These are phyloP conservation scores for Entrophospora sp. DNA, from an alignment of 192 early-diverging fungal species.

Conservation along the genomic window DNA sequence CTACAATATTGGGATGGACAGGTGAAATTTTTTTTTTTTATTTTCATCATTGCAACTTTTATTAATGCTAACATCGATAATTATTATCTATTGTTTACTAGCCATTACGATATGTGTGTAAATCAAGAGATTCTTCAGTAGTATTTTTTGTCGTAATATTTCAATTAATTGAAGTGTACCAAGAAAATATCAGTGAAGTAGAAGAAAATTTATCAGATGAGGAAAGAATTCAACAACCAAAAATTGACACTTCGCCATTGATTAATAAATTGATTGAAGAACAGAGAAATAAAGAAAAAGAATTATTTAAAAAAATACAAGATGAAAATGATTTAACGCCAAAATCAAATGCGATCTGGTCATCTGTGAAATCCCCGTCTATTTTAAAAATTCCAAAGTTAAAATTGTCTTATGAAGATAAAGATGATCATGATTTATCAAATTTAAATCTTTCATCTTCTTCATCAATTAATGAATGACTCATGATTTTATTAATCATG, in stretches of 20 bases:
- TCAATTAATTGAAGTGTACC: conserved; percentile 31
- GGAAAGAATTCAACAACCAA: too few species aligned
- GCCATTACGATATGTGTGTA: conserved; percentile 66
- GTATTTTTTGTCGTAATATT: conserved; percentile 69
- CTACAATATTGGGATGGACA: conserved; percentile 52
- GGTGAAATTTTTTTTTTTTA: conserved; percentile 32
- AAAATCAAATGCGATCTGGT: not conserved
- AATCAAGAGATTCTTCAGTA: conserved; percentile 45
- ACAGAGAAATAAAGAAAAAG: not conserved
- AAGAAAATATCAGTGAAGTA: too few species aligned
- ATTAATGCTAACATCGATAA: conserved; percentile 25
- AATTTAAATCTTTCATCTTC: too few species aligned
- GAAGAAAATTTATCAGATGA: too few species aligned
- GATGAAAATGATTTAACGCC: not conserved
- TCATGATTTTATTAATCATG: too few species aligned
- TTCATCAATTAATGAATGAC: too few species aligned
- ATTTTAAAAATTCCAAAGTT: too few species aligned
- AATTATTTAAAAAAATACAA: not conserved
- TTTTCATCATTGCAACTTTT: not conserved
- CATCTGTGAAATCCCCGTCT: conserved; percentile 4
- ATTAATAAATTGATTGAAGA: not conserved
- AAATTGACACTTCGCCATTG: too few species aligned
- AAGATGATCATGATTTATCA: too few species aligned
- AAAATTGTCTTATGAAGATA: too few species aligned
- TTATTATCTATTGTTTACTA: conserved; percentile 40